Base-by-base conservation (phyloP, 2,329 filamentous ascomycete species). In the Stromatinia cepivora region DNA sequence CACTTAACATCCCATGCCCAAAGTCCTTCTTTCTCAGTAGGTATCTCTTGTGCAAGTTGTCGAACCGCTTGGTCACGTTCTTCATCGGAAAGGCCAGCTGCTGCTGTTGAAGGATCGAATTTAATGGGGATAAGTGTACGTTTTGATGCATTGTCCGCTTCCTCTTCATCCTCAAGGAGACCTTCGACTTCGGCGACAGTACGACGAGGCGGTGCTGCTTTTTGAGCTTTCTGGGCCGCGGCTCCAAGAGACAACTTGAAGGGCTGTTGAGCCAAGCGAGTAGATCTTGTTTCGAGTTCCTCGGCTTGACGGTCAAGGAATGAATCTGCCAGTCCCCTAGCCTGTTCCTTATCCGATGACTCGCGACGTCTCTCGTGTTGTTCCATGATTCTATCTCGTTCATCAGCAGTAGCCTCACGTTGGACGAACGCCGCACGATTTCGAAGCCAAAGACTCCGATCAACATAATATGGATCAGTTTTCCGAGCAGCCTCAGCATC, bases 1-100 rank as follows among this genome's bases (percentile, higher is more conserved):
- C 95, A 99, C 76, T 94, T 92, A 79, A 99, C 88, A 25, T 90
- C 83, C 92, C 93, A 98, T n/a, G 85, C 87, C 92, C 94, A 99
- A 4, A 99, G 84, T 0, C 92, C 93, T 3, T 91, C 88, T 79
- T 91, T 92, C 77, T 95, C 91, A 20, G 89, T 90, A 0, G 95
- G 95, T 72, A 99, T 98, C 79, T 97, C 93, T 68, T 90, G 88
- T 0, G 94, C 95, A 67, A 99, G 84, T 66, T 93, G 88, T 72
- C 90, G 86, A 28, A 93, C 90, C 0, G 93, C 92, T 77, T 93
- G 89, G 58, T 90, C 89, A 50, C 94, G 87, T 79, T 99, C 94
- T 80, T 97, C 94, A 68, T 97, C 92, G 1, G 91, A 89, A 82
- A 95, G 91, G 71, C 85, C 84, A 17, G 87, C 85, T 53, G 89